A percentile compares a stretch with the other conserved stretches of the same genome.
These are phyloP conservation scores for Paraglomus occultum DNA, from an alignment of 192 early-diverging fungal species.

Conservation along the genomic window DNA sequence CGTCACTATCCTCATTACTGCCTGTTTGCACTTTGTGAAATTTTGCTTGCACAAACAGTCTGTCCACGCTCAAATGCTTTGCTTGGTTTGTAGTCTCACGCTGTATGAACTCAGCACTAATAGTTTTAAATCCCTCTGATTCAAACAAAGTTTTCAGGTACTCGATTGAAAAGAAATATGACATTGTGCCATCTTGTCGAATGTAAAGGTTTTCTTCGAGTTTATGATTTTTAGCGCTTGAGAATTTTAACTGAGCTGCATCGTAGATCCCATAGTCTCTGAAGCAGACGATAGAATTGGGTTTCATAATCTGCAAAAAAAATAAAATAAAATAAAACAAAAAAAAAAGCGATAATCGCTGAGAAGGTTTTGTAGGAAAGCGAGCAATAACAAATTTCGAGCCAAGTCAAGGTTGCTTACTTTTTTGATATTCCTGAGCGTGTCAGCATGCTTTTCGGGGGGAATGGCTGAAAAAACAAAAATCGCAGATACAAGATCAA, in stretches of 20 bases:
- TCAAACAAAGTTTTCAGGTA: constrained; percentile 61
- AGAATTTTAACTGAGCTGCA: constrained; percentile 92
- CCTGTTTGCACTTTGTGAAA: constrained; percentile 52
- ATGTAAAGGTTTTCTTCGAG: constrained; percentile 95
- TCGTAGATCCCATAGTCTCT: constrained; percentile 98
- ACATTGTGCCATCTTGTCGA: constrained; percentile 94
- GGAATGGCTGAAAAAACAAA: constrained; percentile 97
- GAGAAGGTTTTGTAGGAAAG: not conserved
- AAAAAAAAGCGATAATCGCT: not conserved
- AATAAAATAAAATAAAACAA: not conserved
- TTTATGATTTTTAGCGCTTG: constrained; percentile 68
- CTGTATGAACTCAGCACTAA: constrained; percentile 62
- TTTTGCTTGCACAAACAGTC: constrained; percentile 75
- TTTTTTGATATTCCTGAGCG: constrained; percentile 77
- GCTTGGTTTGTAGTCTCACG: constrained; percentile 70
- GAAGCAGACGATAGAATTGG: constrained; percentile 88
- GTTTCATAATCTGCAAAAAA: constrained; percentile 55
- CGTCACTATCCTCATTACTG: not conserved
- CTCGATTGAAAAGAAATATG: constrained; percentile 84
- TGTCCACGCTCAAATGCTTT: constrained; percentile 61
- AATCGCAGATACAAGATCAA: constrained; percentile 90
- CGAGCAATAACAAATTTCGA: not conserved
- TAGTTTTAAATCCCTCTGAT: constrained; percentile 56
- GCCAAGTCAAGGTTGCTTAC: constrained; percentile 27
- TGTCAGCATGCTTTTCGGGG: constrained; percentile 74